These are phyloP conservation scores for Beauveria scarabaeidicola DNA, from an alignment of 2,329 filamentous ascomycete species.

Conservation along the genomic window DNA sequence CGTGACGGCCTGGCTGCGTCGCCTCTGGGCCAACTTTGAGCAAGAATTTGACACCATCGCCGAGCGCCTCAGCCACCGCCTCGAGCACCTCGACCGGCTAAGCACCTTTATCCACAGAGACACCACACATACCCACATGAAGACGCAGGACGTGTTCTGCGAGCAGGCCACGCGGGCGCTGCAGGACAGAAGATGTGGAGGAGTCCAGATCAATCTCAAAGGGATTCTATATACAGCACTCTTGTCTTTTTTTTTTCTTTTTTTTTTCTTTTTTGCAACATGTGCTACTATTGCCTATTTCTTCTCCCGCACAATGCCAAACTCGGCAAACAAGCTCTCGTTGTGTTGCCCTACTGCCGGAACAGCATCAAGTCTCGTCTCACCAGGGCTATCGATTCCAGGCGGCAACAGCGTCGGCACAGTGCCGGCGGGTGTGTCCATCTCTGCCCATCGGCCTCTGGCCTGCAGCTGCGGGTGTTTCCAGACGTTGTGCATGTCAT, in stretches of 20 bases:
- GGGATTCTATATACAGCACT: too few relatives aligned
- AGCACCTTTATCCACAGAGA: too few relatives aligned
- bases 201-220: too few relatives aligned
- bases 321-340: slow-evolving; percentile 34
- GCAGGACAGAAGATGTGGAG: too few relatives aligned
- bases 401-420: slow-evolving; percentile 43
- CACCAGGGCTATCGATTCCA: slow-evolving; percentile 23
- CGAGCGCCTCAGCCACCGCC: too few relatives aligned
- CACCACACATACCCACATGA: too few relatives aligned
- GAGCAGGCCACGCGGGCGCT: too few relatives aligned
- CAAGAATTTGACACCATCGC: too few relatives aligned
- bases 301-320: slow-evolving; percentile 23
- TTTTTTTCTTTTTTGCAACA: background rate
- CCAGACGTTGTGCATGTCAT: slow-evolving; percentile 47
- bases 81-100: too few relatives aligned
- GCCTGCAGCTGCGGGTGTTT: slow-evolving; percentile 43
- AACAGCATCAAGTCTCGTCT: slow-evolving; percentile 34
- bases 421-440: slow-evolving; percentile 36
- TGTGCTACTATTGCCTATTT: background rate
- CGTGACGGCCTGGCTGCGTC: too few relatives aligned
- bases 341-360: slow-evolving; percentile 44
- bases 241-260: background rate
- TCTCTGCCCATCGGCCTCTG: slow-evolving; percentile 40
- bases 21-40: too few relatives aligned
- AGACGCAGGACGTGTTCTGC: too few relatives aligned